phyloP scores from a whole-genome alignment of 495 filamentous ascomycete genomes.

The Neurospora tetraspora region DNA sequence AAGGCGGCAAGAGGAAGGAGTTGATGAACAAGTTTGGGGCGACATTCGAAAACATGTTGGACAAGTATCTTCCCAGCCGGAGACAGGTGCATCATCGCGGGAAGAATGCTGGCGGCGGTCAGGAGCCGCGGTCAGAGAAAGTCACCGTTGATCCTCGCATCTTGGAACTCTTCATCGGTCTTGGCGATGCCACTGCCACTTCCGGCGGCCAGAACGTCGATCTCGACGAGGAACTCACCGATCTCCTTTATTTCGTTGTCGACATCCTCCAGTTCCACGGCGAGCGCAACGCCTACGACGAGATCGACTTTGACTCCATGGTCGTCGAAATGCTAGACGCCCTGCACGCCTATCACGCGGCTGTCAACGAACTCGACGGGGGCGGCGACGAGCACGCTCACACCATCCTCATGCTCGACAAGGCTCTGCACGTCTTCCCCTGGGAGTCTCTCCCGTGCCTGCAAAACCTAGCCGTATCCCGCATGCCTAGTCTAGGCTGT shows the following conservation, averaged over 20 bases:
- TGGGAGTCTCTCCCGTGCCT: conserved; percentile 94
- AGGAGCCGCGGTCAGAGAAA: conserved; percentile 12
- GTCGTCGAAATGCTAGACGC: conserved; percentile 75
- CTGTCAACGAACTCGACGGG: conserved; percentile 30
- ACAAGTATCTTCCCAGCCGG: conserved; percentile 85
- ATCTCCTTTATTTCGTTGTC: conserved; percentile 90
- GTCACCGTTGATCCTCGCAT: conserved; percentile 66
- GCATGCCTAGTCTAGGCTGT: conserved; percentile 73
- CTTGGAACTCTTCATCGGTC: conserved; percentile 76
- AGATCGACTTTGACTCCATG: conserved; percentile 91
- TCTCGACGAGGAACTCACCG: conserved; percentile 74
- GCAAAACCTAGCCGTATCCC: conserved; percentile 64
- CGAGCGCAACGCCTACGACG: conserved; percentile 93
- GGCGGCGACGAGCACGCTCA: conserved; percentile 42
- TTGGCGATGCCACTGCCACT: conserved; percentile 58
- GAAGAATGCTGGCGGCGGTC: conserved; percentile 24
- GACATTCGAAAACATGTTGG: conserved; percentile 70
- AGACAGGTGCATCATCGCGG: conserved; percentile 38
- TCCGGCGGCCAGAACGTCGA: conserved; percentile 42
- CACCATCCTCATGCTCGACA: conserved; percentile 89
- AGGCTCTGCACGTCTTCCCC: conserved; percentile 77
- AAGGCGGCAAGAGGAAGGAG: conserved; percentile 36
- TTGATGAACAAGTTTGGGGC: conserved; percentile 63
- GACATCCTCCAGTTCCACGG: conserved; percentile 96
- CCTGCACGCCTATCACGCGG: conserved; percentile 61